Conservation (phyloP, 2,329 filamentous ascomycete genomes). For the Pseudopyricularia javanii region DNA sequence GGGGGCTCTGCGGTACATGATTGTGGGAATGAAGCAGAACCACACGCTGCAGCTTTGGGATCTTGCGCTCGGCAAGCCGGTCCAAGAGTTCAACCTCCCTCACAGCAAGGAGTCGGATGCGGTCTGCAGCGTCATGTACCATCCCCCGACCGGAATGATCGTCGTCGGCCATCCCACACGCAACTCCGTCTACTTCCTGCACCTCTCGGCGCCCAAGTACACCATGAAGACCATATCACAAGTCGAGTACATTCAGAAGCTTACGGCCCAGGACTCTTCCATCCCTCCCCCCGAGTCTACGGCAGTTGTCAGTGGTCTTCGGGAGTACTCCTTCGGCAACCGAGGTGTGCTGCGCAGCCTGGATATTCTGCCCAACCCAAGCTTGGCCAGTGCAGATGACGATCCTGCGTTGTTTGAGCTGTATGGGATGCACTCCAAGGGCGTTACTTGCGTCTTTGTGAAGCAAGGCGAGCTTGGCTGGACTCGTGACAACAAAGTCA, state of each 20-base stretch:
- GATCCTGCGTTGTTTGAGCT: constrained; percentile 80
- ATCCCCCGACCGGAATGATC: constrained; percentile 84
- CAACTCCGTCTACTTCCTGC: constrained; percentile 95
- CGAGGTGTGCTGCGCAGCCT: constrained; percentile 81
- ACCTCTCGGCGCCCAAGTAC: constrained; percentile 89
- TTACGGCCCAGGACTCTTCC: constrained; percentile 58
- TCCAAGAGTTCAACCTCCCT: constrained; percentile 93
- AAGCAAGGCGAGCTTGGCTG: constrained; percentile 85
- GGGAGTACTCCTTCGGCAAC: constrained; percentile 84
- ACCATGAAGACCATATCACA: constrained; percentile 73
- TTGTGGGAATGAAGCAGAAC: constrained; percentile 98
- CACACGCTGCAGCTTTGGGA: constrained; percentile 98
- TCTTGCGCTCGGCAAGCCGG: constrained; percentile 83
- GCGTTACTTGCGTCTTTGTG: constrained; percentile 80
- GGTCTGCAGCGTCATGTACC: constrained; percentile 95
- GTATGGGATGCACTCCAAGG: constrained; percentile 95
- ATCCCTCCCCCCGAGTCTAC: constrained; percentile 85
- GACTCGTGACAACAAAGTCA: constrained; percentile 80
- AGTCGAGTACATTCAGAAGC: constrained; percentile 71
- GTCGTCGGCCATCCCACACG: constrained; percentile 90
- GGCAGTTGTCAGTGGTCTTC: constrained; percentile 91
- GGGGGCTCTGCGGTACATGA: constrained; percentile 82
- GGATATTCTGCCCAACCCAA: constrained; percentile 68
- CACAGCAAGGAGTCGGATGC: constrained; percentile 93
- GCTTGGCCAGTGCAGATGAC: constrained; percentile 48